Base-by-base conservation (phyloP, 352 stramenopile genomes). In the Globisporangium uncinulatum region DNA sequence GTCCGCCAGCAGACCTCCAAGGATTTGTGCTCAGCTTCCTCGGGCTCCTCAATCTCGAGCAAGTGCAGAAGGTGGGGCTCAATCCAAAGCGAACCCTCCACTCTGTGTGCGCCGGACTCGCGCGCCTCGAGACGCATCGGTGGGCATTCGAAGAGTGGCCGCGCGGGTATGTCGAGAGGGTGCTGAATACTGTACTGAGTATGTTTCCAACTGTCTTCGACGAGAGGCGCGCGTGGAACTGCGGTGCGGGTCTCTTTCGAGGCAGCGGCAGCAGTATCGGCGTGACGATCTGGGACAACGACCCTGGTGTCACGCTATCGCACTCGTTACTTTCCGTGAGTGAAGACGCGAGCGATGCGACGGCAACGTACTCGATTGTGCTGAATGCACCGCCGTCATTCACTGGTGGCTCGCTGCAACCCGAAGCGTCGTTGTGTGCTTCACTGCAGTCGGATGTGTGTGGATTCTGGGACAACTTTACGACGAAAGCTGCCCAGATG, bases 271-370 rank as follows among this genome's bases (percentile, higher is more conserved):
- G 53, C 50, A 73, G 48, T 15, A 66, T 90, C 31, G 66, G 76
- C 32, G 71, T 90, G 31, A 92, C 63, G 29, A 66, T 90, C n/a
- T 87, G 80, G 79, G 82, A 92, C 47, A 92, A 92, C 43, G 82
- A 92, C 20, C 68, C 79, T 7, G 79, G 79, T 4, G 61, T 92
- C 11, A 92, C 82, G 6, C 49, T 90, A 2, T 90, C 82, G 2
- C 69, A 49, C 5, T 6, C 54, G 10, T 39, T 41, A 3, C 49
- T 92, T 9, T 48, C 62, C 17, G 67, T 92, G 8, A 44, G 14
- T 6, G 79, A 90, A 60, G 51, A 20, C 20, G 55, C 54, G 1
- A 45, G 61, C 1, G 13, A 32, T 15, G 61, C 14, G 10, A 49
- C 45, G 7, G 57, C 59, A 13, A 60, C 45, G 1, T 92, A 90